phyloP scores from a whole-genome alignment of 2,329 filamentous ascomycete genomes.

The Blastomyces parvus region DNA sequence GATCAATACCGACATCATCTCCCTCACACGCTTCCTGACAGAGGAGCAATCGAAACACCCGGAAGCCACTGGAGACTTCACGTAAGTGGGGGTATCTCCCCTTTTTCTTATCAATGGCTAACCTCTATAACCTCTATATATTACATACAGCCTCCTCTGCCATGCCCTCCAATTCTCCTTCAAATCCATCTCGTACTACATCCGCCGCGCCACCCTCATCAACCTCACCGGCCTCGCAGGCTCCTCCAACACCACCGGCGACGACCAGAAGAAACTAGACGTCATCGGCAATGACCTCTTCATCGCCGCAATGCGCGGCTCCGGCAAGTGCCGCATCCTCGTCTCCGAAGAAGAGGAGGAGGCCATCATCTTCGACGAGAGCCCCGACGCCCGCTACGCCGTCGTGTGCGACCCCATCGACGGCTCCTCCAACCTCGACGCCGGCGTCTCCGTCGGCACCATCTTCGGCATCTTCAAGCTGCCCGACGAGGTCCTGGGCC shows the following conservation, averaged over 20 bases:
- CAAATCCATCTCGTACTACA: conserved; percentile 99
- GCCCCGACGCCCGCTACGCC: conserved; percentile 70
- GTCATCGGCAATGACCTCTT: conserved; percentile 98
- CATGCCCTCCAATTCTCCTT: conserved; percentile 98
- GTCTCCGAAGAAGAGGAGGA: conserved; percentile 99
- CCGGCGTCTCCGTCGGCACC: conserved; percentile 93
- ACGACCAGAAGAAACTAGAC: conserved; percentile 99
- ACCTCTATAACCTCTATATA: neutral
- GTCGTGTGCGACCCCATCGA: conserved; percentile 98
- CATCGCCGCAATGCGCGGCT: conserved; percentile 87
- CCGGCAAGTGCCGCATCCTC: conserved; percentile 77
- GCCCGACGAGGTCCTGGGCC: conserved; percentile 49
- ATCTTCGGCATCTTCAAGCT: conserved; percentile 95
- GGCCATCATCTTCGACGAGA: conserved; percentile 71
- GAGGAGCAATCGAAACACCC: conserved; percentile 91
- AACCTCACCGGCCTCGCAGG: conserved; percentile 92
- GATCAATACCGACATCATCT: conserved; percentile 94
- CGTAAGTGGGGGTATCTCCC: too few species aligned
- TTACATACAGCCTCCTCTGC: conserved; percentile 77
- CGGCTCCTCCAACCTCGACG: conserved; percentile 93
- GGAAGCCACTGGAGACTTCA: conserved; percentile 97
- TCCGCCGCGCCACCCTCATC: conserved; percentile 87
- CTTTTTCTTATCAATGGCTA: too few species aligned
- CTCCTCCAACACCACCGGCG: conserved; percentile 87
- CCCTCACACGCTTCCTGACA: conserved; percentile 87